Base-by-base conservation (phyloP, 2,329 filamentous ascomycete species). In the Cladophialophora psammophila region DNA sequence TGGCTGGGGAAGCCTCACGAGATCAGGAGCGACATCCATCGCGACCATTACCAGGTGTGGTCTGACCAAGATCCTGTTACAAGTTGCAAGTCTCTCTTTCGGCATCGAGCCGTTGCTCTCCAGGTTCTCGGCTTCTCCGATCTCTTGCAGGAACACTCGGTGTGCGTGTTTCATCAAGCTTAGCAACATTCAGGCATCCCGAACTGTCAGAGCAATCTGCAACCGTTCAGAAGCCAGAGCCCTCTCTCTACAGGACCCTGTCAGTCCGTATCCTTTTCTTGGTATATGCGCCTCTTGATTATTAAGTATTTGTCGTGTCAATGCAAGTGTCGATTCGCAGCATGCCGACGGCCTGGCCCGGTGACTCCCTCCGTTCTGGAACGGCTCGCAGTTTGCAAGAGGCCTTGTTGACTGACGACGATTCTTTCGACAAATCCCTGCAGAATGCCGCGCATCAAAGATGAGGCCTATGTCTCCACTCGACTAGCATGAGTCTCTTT, bases 101-200 rank as follows among this genome's bases (percentile, higher is more conserved):
- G 45, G 20, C 36, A 5, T 50, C 12, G 26, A 26, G 26, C 26
- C 3, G 26, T 26, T 26, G 26, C 26, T 26, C 26, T 26, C 26
- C 26, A 26, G 26, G 2, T 26, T 26, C 5, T 50, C 18, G 18
- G 18, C 45, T 50, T 9, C 18, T 26, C 45, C 18, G 45, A 26
- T 31, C 45, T 12, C 45, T 9, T 42, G 8, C 12, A 10, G 18
- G 10, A 50, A 50, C 12, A 50, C 45, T 8, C 45, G 9, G 8
- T 20, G 45, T 26, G 45, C 45, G 45, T 26, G 18, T 26, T 50
- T 3, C 18, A n/a, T 26, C 7, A 9, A 26, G 40, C 12, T 10
- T 50, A 26, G 45, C 45, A 31, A 50, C 12, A 50, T 26, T 50
- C 45, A 50, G 45, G 18, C 45, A 26, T 50, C 45, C 45, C 18